Conservation (phyloP, 371 early-diverging fungal genomes). For the Mycotypha africana region DNA sequence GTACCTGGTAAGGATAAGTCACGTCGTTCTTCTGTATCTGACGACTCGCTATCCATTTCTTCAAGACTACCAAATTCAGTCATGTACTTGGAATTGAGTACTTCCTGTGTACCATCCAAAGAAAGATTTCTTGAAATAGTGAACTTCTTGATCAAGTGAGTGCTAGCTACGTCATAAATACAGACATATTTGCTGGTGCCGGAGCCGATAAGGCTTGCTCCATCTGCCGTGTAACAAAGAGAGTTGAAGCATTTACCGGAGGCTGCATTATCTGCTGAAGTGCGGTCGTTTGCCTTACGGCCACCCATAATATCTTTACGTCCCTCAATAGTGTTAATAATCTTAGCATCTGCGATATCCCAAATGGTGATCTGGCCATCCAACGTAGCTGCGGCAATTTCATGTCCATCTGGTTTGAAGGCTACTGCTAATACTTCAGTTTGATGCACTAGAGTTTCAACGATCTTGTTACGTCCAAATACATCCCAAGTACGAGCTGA, state of each 20-base stretch:
- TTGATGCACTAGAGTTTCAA: constrained; percentile 76
- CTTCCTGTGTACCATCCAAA: constrained; percentile 87
- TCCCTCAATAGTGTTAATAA: constrained; percentile 80
- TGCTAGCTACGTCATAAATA: constrained; percentile 81
- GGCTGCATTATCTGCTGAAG: constrained; percentile 78
- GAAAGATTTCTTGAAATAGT: constrained; percentile 88
- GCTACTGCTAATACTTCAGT: constrained; percentile 88
- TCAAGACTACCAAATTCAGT: constrained; percentile 87
- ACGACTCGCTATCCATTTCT: constrained; percentile 70
- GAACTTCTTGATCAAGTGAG: constrained; percentile 83
- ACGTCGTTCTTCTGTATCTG: constrained; percentile 79
- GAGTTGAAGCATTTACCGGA: constrained; percentile 89
- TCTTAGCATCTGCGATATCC: constrained; percentile 70
- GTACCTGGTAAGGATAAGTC: constrained; percentile 88
- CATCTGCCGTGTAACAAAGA: constrained; percentile 93
- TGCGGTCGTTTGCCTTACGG: constrained; percentile 67
- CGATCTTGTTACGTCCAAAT: constrained; percentile 77
- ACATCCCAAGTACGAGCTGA: constrained; percentile 93
- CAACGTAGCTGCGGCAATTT: constrained; percentile 82
- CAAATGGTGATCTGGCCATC: constrained; percentile 94
- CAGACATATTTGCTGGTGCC: constrained; percentile 94
- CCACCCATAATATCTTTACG: constrained; percentile 92
- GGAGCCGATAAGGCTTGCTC: constrained; percentile 84
- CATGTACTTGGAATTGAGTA: constrained; percentile 87
- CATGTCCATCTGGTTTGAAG: constrained; percentile 87